phyloP scores from a whole-genome alignment of 352 stramenopile genomes.

The Phytopythium aichiense region DNA sequence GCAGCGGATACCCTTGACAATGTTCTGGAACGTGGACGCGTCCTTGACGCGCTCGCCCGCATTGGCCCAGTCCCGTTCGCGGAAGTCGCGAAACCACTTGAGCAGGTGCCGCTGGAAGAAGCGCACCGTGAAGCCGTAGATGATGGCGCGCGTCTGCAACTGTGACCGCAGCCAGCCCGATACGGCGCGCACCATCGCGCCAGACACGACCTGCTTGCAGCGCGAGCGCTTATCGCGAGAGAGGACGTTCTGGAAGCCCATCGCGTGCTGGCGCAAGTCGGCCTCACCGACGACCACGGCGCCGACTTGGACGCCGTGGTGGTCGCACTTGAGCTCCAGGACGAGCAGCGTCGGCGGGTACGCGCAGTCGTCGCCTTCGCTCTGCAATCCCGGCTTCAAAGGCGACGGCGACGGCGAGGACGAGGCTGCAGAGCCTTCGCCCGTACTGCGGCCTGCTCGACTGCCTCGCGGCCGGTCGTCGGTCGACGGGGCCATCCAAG shows the following conservation, averaged over 20 bases:
- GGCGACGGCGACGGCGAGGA: neutral
- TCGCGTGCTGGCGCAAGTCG: constrained; percentile 58
- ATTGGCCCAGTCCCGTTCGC: constrained; percentile 11
- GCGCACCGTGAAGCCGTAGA: constrained; percentile 74
- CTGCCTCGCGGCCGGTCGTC: constrained; percentile 12
- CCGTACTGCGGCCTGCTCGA: neutral
- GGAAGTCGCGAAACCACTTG: constrained; percentile 47
- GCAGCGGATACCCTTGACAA: constrained; percentile 74
- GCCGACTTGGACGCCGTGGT: constrained; percentile 55
- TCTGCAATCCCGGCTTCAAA: neutral
- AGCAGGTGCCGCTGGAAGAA: constrained; percentile 72
- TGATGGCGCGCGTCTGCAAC: constrained; percentile 52
- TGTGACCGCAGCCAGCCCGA: constrained; percentile 41
- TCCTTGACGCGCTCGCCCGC: constrained; percentile 23
- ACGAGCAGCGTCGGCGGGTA: constrained; percentile 36
- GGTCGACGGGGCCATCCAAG: constrained; percentile 29
- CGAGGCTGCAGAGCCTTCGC: neutral
- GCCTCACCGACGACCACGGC: constrained; percentile 59
- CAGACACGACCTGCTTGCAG: constrained; percentile 12
- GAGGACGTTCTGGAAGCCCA: constrained; percentile 51
- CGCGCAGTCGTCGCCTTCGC: constrained; percentile 3
- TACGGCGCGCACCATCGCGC: constrained; percentile 43
- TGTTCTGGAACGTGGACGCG: constrained; percentile 57
- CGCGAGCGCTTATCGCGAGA: neutral
- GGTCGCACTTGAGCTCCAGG: constrained; percentile 71